Conservation (phyloP, 2,329 filamentous ascomycete genomes). For the Hirsutella thompsonii region DNA sequence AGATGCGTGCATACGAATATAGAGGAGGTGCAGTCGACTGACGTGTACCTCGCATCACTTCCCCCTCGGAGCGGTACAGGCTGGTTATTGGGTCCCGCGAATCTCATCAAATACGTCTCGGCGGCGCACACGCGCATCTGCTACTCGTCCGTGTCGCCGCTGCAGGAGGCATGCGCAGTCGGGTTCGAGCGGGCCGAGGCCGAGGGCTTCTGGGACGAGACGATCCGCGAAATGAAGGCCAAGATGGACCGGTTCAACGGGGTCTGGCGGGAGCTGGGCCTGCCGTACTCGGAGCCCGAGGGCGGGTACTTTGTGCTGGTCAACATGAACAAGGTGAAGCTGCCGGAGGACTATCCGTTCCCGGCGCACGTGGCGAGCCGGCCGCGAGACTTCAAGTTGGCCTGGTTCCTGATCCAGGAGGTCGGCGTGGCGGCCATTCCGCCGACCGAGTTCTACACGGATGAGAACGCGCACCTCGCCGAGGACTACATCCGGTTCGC, state of each 20-base stretch:
- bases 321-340: slow-evolving; percentile 77
- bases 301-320: slow-evolving; percentile 96
- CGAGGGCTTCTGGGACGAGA: slow-evolving; percentile 76
- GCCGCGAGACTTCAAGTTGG: slow-evolving; percentile 85
- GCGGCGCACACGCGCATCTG: slow-evolving; percentile 94
- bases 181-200: slow-evolving; percentile 85
- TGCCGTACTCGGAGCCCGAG: slow-evolving; percentile 84
- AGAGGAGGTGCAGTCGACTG: background rate
- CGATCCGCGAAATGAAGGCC: slow-evolving; percentile 73
- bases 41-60: background rate
- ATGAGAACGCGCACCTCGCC: slow-evolving; percentile 67
- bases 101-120: slow-evolving; percentile 82
- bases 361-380: slow-evolving; percentile 76
- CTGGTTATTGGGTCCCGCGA: slow-evolving; percentile 80
- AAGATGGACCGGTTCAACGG: slow-evolving; percentile 84
- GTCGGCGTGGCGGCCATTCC: slow-evolving; percentile 92
- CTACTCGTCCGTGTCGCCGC: slow-evolving; percentile 82
- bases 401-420: slow-evolving; percentile 96
- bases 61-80: slow-evolving; percentile 38
- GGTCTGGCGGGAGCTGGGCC: slow-evolving; percentile 60
- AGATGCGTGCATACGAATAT: too few relatives aligned
- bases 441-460: slow-evolving; percentile 93
- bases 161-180: slow-evolving; percentile 89
- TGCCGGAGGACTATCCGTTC: slow-evolving; percentile 78
- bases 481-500: slow-evolving; percentile 93